Base-by-base conservation (phyloP, 2,329 filamentous ascomycete genomes). In the Cercospora zeae-maydis region DNA sequence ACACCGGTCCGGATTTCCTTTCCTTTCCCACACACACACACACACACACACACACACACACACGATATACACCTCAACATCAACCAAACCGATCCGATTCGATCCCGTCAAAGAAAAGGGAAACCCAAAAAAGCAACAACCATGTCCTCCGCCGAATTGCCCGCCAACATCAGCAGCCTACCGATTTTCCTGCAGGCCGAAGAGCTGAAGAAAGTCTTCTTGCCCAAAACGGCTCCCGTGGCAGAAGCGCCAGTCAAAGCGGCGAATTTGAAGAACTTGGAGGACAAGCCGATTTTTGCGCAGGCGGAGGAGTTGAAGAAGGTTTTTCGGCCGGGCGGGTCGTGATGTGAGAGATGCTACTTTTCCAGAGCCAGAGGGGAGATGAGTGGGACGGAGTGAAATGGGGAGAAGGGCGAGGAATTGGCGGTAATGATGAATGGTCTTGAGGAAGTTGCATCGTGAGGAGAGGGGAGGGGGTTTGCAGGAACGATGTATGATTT, bases 281-380 rank as follows among this genome's bases (percentile, higher is more conserved):
- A 57, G 3, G 16, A 57, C n/a, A 24, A 39, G 34, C 37, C 54
- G 34, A 42, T 45, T 42, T 42, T 42, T 21, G 16, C 45, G 14
- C 54, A 57, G n/a, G 54, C 54, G 37, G 54, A 57, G 21, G 54
- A 57, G n/a, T 24, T 57, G 54, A 57, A 45, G 54, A 57, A 45
- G 37, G 54, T 57, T 24, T 57, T 57, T 10, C 33, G 49, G n/a
- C 30, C 49, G 1, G 49, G 27, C 19, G 49, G 49, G 5, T 9
- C 4, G 30, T 10, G 6, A 13, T 13, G 47, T 30, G 24, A 27
- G 47, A 31, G 47, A 19, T 10, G 11, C n/a, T n/a, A n/a, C n/a
- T n/a, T n/a, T n/a, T n/a, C n/a, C n/a, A n/a, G n/a, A n/a, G n/a
- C n/a, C n/a, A n/a, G 24, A 27, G 24, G 24, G 24, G 16, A 45